Percentiles rank a stretch among this genome's conserved stretches.
Conservation (phyloP, 805 yeast genomes). For the Cyberlindnera nakhonratchasimensis region DNA sequence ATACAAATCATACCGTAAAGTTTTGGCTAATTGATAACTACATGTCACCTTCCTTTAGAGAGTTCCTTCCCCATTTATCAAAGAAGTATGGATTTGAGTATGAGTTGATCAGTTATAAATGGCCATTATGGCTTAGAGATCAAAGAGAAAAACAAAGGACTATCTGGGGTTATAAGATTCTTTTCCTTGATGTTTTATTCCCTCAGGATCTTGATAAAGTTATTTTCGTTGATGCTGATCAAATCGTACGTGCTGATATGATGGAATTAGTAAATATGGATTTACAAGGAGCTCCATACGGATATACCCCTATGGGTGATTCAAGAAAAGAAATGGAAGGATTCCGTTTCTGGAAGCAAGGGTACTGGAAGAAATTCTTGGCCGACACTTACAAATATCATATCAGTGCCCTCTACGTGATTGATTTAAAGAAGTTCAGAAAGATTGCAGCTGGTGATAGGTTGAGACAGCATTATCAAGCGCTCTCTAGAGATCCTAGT, state of each 20-base stretch:
- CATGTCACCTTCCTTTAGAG: constrained; percentile 65
- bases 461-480: constrained; percentile 81
- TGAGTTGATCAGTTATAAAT: constrained; percentile 77
- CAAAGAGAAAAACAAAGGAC: constrained; percentile 78
- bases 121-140: constrained; percentile 88
- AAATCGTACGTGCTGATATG: constrained; percentile 73
- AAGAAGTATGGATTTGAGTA: constrained; percentile 58
- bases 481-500: constrained; percentile 69
- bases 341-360: constrained; percentile 87
- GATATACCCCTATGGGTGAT: constrained; percentile 84
- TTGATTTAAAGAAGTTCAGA: constrained; percentile 70
- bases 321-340: constrained; percentile 79
- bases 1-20: constrained; percentile 62
- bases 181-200: constrained; percentile 82
- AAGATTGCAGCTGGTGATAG: constrained; percentile 70
- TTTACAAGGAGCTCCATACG: constrained; percentile 79
- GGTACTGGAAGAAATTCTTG: constrained; percentile 76
- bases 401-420: constrained; percentile 79
- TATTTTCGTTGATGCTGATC: constrained; percentile 85
- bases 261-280: constrained; percentile 65
- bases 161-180: constrained; percentile 84
- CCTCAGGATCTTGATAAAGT: constrained; percentile 74
- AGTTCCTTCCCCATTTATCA: constrained; percentile 58
- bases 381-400: constrained; percentile 57
- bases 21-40: constrained; percentile 87